Base-by-base conservation (phyloP, 208 protist species). In the Leishmania amazonensis region DNA sequence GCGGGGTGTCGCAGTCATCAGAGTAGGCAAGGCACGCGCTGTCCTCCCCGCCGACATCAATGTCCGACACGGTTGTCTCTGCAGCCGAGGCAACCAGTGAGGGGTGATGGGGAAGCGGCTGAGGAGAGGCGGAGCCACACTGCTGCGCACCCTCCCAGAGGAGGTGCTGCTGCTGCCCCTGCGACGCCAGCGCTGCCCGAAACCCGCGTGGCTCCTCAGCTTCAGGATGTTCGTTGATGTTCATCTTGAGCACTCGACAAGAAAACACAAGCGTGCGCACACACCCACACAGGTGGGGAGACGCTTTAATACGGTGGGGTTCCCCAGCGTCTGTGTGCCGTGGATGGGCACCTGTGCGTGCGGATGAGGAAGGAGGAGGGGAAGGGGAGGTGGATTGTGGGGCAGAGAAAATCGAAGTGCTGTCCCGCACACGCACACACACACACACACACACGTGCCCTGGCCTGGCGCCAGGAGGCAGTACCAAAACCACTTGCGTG, bases 1-100 rank as follows among this genome's bases (percentile, higher is more conserved):
- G 86, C 19, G 91, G 91, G 28, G 91, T 95, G 28, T 76, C 73
- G 35, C 85, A 88, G 17, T 81, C 78, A 70, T 93, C 91, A 65
- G 28, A 45, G 49, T 42, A 49, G 5, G 13, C 21, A 24, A 53
- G 53, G 38, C 21, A 31, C 8, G 53, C 42, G 72, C 49, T 64
- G 57, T n/a, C 40, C 45, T 79, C 62, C 42, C 13, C 49, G 19
- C 42, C 54, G 75, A 75, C 49, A 62, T 62, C 78, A 3, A 71
- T 21, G 31, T 31, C 54, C 38, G 28, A 6, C 21, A 42, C 17
- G 49, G 77, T 15, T 3, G 28, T 28, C n/a, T 49, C 73, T 38
- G 73, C 73, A 57, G 70, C 70, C 4, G 70, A 53, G 24, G 45
- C 21, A 53, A 6, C 9, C 70, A 74, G 11, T 8, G 28, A 28